These are phyloP conservation scores for Mycena polygramma DNA, from an alignment of 768 basidiomycete genomes.

Conservation along the genomic window DNA sequence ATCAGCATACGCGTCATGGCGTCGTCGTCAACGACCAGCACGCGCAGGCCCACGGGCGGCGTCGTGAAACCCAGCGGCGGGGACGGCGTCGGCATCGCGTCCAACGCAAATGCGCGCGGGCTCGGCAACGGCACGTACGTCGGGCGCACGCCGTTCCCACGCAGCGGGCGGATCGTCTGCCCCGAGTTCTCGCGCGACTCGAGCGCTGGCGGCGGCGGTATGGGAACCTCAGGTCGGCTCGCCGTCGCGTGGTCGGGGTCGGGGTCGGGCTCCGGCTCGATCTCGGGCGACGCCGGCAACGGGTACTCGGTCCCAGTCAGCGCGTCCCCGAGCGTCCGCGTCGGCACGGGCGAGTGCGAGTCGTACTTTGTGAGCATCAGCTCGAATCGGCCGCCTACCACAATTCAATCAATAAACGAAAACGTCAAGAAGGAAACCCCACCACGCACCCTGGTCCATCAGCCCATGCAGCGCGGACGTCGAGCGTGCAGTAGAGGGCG, in stretches of 20 bases:
- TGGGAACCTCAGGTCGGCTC: background rate
- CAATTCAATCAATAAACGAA: background rate
- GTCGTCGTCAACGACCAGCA: conserved; percentile 79
- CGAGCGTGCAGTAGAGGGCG: conserved; percentile 34
- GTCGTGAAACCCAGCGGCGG: conserved; percentile 15
- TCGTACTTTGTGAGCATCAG: conserved; percentile 54
- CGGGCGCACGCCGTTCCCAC: conserved; percentile 27
- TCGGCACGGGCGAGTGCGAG: conserved; percentile 52
- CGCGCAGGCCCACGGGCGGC: conserved; percentile 49
- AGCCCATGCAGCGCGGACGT: conserved; percentile 60
- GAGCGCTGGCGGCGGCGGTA: background rate
- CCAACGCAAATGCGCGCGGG: conserved; percentile 25
- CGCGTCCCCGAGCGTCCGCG: conserved; percentile 58
- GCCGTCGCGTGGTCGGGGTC: background rate
- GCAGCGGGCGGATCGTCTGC: conserved; percentile 18
- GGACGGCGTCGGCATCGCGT: conserved; percentile 14
- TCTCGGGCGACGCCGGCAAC: conserved; percentile 9
- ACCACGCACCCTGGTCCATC: conserved; percentile 63
- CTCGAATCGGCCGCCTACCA: conserved; percentile 62
- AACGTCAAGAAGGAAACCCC: background rate
- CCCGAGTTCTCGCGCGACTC: conserved; percentile 2
- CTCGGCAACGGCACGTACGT: conserved; percentile 35
- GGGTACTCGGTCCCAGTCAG: conserved; percentile 53
- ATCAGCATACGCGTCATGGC: conserved; percentile 73
- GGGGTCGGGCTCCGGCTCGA: conserved; percentile 5